phyloP scores from a whole-genome alignment of 2,329 filamentous ascomycete genomes.

The Aureobasidium melanogenum region DNA sequence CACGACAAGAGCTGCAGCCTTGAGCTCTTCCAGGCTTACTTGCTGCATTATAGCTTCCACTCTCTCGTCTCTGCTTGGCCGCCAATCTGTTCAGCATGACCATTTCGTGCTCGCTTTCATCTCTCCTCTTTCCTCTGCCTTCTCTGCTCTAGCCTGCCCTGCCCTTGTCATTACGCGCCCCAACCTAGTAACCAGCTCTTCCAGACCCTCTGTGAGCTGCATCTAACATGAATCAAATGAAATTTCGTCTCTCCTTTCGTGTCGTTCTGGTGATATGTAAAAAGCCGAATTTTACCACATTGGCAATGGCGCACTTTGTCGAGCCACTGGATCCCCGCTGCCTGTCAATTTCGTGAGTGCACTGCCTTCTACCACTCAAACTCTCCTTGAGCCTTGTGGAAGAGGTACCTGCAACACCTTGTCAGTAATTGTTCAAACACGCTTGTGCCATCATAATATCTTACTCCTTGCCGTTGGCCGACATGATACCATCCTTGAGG shows the following conservation, averaged over 20 bases:
- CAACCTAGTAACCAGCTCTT: background rate
- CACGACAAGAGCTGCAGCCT: background rate
- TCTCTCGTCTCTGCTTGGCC: background rate
- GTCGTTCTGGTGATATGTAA: background rate
- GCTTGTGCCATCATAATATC: slow-evolving; percentile 22
- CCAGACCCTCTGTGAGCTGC: background rate
- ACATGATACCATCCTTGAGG: slow-evolving; percentile 91
- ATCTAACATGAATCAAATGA: background rate
- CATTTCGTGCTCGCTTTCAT: background rate
- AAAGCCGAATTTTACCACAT: background rate
- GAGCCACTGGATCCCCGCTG: background rate
- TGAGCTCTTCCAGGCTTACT: background rate
- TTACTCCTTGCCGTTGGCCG: slow-evolving; percentile 82
- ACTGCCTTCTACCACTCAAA: slow-evolving; percentile 72
- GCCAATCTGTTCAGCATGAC: background rate
- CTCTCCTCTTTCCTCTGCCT: background rate
- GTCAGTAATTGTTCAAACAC: background rate
- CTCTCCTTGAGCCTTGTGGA: slow-evolving; percentile 94
- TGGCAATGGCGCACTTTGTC: background rate
- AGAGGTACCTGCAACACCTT: slow-evolving; percentile 60
- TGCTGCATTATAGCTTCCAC: background rate
- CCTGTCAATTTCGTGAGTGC: background rate
- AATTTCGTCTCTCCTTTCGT: background rate
- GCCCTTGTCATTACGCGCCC: background rate
- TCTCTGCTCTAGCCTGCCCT: background rate